Percentiles rank a stretch among this genome's conserved stretches.
Evolutionary conservation across 2,329 filamentous ascomycete genomes (phyloP).

Genomic region (Cladophialophora exuberans): DNA sequence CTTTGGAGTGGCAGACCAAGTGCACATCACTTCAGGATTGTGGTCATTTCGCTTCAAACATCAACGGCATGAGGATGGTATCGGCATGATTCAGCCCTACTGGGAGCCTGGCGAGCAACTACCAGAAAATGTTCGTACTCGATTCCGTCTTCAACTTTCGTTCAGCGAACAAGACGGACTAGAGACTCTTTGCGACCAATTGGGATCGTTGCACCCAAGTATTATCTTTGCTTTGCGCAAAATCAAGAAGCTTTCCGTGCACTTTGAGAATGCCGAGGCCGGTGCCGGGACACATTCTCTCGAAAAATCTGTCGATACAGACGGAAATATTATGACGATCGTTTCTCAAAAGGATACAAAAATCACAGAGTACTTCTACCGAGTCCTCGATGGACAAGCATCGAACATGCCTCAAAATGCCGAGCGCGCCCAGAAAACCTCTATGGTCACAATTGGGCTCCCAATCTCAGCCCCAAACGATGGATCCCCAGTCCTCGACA

Average conservation of each 20-base stretch:
- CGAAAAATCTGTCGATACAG: slow-evolving; percentile 7
- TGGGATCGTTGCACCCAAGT: slow-evolving; percentile 11
- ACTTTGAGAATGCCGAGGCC: slow-evolving; percentile 3
- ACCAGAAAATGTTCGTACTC: slow-evolving; percentile 13
- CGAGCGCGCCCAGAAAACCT: slow-evolving; percentile 3
- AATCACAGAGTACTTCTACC: slow-evolving; percentile 8
- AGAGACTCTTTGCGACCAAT: slow-evolving; percentile 10
- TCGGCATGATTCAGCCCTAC: slow-evolving; percentile 25
- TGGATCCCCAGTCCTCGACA: slow-evolving; percentile 2
- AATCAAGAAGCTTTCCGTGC: slow-evolving; percentile 16
- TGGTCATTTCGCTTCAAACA: slow-evolving; percentile 33
- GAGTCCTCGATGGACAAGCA: neutral
- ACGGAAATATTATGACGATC: slow-evolving; percentile 13
- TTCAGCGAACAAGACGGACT: slow-evolving; percentile 5
- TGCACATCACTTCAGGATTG: slow-evolving; percentile 21
- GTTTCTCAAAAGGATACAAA: slow-evolving; percentile 4
- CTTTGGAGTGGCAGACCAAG: slow-evolving; percentile 37
- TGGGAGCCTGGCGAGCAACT: slow-evolving; percentile 14
- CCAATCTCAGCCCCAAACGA: slow-evolving; percentile 7
- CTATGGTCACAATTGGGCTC: slow-evolving; percentile 19
- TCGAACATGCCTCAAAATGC: slow-evolving; percentile 13
- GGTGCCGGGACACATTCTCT: slow-evolving; percentile 4
- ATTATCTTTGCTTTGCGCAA: slow-evolving; percentile 21
- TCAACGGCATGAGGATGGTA: slow-evolving; percentile 17
- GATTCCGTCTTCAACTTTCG: slow-evolving; percentile 17